phyloP scores from a whole-genome alignment of 2,329 filamentous ascomycete genomes.

The Ceratocystis destructans region DNA sequence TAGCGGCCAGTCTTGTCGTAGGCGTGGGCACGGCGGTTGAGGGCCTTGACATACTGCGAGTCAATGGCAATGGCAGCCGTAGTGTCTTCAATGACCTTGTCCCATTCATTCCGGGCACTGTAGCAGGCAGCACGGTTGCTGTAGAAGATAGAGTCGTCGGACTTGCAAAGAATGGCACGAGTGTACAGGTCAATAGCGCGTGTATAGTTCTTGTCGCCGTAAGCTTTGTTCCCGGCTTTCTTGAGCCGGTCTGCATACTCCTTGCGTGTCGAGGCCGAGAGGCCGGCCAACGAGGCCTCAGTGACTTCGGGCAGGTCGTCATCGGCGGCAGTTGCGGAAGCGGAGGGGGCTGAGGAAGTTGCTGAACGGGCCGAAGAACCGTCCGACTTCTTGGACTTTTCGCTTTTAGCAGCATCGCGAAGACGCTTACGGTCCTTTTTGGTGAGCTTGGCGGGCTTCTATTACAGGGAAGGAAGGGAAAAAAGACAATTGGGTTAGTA shows the following conservation, averaged over 20 bases:
- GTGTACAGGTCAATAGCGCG: conserved; percentile 89
- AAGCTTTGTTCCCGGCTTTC: conserved; percentile 90
- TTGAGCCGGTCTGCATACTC: conserved; percentile 85
- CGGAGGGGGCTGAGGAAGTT: conserved; percentile 8
- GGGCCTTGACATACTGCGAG: conserved; percentile 89
- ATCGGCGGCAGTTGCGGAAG: conserved; percentile 34
- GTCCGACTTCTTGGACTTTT: conserved; percentile 25
- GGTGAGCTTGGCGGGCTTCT: conserved; percentile 53
- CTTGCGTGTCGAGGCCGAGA: conserved; percentile 56
- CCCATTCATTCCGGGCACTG: conserved; percentile 85
- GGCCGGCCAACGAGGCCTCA: conserved; percentile 39
- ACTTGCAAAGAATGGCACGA: conserved; percentile 91
- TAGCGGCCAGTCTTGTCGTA: conserved; percentile 88
- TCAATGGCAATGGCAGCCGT: conserved; percentile 89
- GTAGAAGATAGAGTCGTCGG: conserved; percentile 96
- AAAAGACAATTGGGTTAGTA: no score
- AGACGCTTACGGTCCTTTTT: conserved; percentile 83
- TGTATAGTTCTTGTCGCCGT: conserved; percentile 86
- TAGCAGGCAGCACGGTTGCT: conserved; percentile 97
- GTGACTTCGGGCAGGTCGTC: conserved; percentile 58
- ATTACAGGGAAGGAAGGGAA: conserved; percentile 21
- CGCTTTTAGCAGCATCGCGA: conserved; percentile 39
- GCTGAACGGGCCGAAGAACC: conserved; percentile 10
- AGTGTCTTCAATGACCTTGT: conserved; percentile 92
- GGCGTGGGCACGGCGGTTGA: conserved; percentile 90